Base-by-base conservation (phyloP, 2,329 filamentous ascomycete species). In the Pestalotiopsis sp. region DNA sequence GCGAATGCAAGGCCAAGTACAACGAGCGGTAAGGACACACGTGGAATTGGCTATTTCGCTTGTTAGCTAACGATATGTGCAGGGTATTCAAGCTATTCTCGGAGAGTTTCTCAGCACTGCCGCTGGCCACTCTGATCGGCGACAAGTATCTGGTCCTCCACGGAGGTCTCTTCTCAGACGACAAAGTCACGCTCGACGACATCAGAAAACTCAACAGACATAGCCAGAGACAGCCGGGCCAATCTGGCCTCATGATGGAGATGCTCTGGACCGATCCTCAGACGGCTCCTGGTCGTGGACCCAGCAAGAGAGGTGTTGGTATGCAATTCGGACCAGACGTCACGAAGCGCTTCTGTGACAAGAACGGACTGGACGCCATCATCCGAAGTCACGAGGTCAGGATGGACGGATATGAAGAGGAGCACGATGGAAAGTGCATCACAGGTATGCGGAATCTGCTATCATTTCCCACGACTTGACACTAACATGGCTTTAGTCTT, bases 181-280 rank as follows among this genome's bases (percentile, higher is more conserved):
- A 99, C 82, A 96, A 93, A 74, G 87, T 95, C 72, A 95, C 93
- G 0, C 84, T 99, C 66, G 94, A 98, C 74, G 95, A 99, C 78
- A 97, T 99, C 74, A 90, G 96, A 73, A 97, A 97, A 83, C 85
- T 98, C 69, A 91, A 98, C 82, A 88, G 95, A 73, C 95, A 98
- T 83, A 90, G 89, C 79, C 96, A 98, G 82, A 89, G 94, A 71
- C 95, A 98, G 77, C 95, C 96, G 2, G 96, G 96, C 39, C 96
- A 99, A 80, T 84, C 92, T 63, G 96, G 96, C 14, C 84, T 99
- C 75, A 99, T 99, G 96, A 99, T 99, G 96, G 96, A 99, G 83
- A 99, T 99, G 96, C 88, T 99, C 61, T 99, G 96, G 96, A 98
- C 96, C 0, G 96, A 99, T 78, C 96, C 96, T 2, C 96, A 99